Conservation (phyloP, 73 alveolate genomes). For the Paramecium caudatum region DNA sequence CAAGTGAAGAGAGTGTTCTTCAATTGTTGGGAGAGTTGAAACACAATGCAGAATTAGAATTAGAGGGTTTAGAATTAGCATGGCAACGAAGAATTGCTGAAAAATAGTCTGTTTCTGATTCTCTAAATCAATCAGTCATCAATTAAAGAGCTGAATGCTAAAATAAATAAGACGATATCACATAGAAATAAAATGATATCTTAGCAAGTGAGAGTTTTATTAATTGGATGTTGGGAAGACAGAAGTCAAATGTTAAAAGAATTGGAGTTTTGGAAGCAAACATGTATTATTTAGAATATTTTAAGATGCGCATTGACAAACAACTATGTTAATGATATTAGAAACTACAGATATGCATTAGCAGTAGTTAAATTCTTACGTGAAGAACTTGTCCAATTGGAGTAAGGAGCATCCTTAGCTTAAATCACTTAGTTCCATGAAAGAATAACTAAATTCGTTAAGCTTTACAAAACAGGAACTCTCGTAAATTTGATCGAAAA, state of each 20-base stretch:
- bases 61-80: constrained; percentile 53
- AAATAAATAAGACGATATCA: constrained; percentile 9
- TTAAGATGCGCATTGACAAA: constrained; percentile 56
- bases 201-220: constrained; percentile 20
- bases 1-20: constrained; percentile 36
- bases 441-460: constrained; percentile 15
- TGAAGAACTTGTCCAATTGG: constrained; percentile 6
- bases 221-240: constrained; percentile 55
- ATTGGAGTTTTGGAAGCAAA: constrained; percentile 63
- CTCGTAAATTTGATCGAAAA: constrained; percentile 10
- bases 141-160: constrained; percentile 47
- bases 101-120: constrained; percentile 14
- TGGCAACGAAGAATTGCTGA: constrained; percentile 55
- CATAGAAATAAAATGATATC: neutral
- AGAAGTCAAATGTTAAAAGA: neutral
- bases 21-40: constrained; percentile 44
- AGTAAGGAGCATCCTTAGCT: constrained; percentile 44
- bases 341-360: constrained; percentile 6
- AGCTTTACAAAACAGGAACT: constrained; percentile 3
- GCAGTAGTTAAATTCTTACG: constrained; percentile 6
- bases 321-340: constrained; percentile 1
- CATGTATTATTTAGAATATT: neutral
- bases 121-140: neutral
- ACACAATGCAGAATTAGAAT: constrained; percentile 51
- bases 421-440: constrained; percentile 12